Percentiles rank a stretch among this genome's conserved stretches.
phyloP scores from a whole-genome alignment of 768 basidiomycete genomes.

The Suillus ampliporus region DNA sequence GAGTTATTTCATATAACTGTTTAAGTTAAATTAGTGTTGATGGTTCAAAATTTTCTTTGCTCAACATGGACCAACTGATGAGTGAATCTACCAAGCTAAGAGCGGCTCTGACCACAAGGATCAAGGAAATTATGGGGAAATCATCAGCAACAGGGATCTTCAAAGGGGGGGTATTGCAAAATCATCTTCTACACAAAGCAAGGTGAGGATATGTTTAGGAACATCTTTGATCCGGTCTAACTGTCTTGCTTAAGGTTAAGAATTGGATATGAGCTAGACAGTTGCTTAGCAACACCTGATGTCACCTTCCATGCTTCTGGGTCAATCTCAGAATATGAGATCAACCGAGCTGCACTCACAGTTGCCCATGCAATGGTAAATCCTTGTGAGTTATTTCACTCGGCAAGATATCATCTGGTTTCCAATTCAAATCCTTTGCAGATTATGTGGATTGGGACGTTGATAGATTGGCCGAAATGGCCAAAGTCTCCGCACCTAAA shows the following conservation, averaged over 20 bases:
- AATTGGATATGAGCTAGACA: background rate
- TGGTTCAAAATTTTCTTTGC: background rate
- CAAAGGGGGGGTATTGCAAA: background rate
- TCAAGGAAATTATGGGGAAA: background rate
- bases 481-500: background rate
- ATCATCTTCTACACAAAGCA: background rate
- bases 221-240: background rate
- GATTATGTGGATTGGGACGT: background rate
- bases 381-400: background rate
- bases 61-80: background rate
- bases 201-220: background rate
- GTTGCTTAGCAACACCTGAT: background rate
- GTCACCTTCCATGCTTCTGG: no score
- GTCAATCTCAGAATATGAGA: background rate
- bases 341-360: background rate
- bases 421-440: background rate
- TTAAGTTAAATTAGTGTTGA: background rate
- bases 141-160: background rate
- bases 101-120: background rate
- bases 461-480: background rate
- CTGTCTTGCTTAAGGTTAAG: background rate
- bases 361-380: background rate
- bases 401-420: no score
- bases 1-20: background rate
- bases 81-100: background rate